Evolutionary conservation across 305 asterid genomes (phyloP), one percentile per base, ranked within the genome.

Genomic region (Fraxinus xanthoxyloides): DNA sequence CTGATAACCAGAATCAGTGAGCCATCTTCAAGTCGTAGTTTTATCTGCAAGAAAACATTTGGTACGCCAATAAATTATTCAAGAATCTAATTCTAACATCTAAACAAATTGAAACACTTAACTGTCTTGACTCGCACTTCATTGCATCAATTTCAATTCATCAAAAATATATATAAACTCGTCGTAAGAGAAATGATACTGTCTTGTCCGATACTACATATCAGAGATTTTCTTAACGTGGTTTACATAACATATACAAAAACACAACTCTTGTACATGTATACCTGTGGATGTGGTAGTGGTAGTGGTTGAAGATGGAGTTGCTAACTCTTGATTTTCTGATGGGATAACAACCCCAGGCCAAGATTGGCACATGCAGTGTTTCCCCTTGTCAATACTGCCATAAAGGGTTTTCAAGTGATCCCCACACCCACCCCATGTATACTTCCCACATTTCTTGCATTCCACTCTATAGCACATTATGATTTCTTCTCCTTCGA

Each of bases 361-460:
- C 97, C 98, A 94, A 82, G 94, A 84, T 43, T 87, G 90, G 84
- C 98, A 93, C 86, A 82, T 81, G 87, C 97, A 92, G 21, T 89
- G 97, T 77, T 89, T 90, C 46, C 95, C 97, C 8, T 88, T 85
- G 8, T 90, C 92, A 19, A 92, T 91, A 83, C 79, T 85, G 35
- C 88, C 85, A 84, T 87, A 82, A 4, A 91, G 67, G 13, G 87
- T 82, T 79, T 9, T 75, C 82, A 91, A 84, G 83, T 92, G 97
- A 54, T 90, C 59, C 38, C 96, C 97, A 40, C 97, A 94, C 0
- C 97, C 95, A 28, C 87, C 87, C 96, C 97, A 92, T 0, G 94
- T 72, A 48, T 81, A 79, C 19, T 92, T 93, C 51, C 97, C 93
- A 77, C 97, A 92, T 76, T 90, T 82, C 87, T 84, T 92, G 88